Evolutionary conservation across 1,139 yeast genomes (phyloP).

Genomic region (Meyerozyma carpophila): DNA sequence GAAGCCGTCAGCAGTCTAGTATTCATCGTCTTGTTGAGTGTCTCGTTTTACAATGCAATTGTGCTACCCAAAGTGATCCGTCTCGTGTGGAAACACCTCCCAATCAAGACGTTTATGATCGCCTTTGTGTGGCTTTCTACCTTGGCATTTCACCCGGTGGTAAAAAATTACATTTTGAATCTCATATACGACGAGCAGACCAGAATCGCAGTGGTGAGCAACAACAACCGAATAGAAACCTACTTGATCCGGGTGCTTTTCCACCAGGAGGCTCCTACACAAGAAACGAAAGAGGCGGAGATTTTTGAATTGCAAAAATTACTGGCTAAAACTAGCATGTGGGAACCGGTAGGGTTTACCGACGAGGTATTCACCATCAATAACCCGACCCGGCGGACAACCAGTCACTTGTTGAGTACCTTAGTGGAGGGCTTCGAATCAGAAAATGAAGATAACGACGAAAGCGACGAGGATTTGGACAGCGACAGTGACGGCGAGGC

Average conservation of each 20-base stretch:
- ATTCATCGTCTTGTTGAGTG: constrained; percentile 26
- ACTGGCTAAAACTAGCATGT: constrained; percentile 44
- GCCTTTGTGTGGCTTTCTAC: constrained; percentile 46
- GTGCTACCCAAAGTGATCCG: constrained; percentile 29
- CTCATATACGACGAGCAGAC: constrained; percentile 57
- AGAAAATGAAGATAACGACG: constrained; percentile 3
- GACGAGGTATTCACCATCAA: constrained; percentile 48
- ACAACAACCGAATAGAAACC: constrained; percentile 44
- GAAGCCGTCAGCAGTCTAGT: constrained; percentile 57
- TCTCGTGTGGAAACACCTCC: constrained; percentile 16
- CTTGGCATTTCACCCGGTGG: constrained; percentile 49
- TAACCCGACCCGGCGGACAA: constrained; percentile 20
- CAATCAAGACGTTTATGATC: constrained; percentile 34
- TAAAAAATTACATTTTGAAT: constrained; percentile 40
- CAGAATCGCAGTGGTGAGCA: constrained; percentile 41
- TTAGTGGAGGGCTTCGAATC: constrained; percentile 7
- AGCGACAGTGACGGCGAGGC: neutral
- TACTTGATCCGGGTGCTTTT: constrained; percentile 23
- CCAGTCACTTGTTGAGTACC: constrained; percentile 3
- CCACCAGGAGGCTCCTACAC: constrained; percentile 16
- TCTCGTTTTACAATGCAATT: constrained; percentile 8
- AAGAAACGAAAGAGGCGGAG: constrained; percentile 43
- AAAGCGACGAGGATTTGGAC: neutral
- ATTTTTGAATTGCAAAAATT: constrained; percentile 67
- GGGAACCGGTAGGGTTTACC: constrained; percentile 58